Base-by-base conservation (phyloP, 1,284 basidiomycete species). In the Sanghuangporus sanghuang region DNA sequence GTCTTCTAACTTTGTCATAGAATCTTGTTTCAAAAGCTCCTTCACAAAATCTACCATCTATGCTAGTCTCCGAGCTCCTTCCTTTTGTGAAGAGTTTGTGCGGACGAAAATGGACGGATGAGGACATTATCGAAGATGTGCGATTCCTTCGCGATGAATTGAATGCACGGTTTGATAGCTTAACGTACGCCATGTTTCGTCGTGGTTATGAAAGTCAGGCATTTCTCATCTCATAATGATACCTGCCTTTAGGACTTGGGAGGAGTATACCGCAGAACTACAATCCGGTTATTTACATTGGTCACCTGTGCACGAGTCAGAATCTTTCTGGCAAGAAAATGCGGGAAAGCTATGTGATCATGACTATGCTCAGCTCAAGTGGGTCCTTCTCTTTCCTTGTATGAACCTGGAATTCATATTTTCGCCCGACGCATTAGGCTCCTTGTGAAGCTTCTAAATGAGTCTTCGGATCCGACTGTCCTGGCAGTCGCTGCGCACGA, bases 251-350 rank as follows among this genome's bases (percentile, higher is more conserved):
- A 95, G 93, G 62, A 98, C 95, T 0, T 98, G 92, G 74, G 97
- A 98, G 73, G 95, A 98, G 76, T 99, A 98, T 73, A 85, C 85
- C 6, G 95, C 94, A 0, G 96, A 99, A 74, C 79, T 99, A 18
- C 79, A 87, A 35, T 94, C 92, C 1, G 96, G 96, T 1, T 93
- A 95, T 73, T 78, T 99, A 12, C 91, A 93, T 4, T 98, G 95
- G 93, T 90, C 94, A 6, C 96, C 96, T 5, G 92, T 95, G 18
- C 97, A 99, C 73, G 92, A 95, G 72, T 93, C 92, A 6, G 96
- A 98, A 64, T 87, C 95, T 59, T 99, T 99, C 77, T 99, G 96
- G 96, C 93, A 92, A 72, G 94, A 96, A 77, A 98, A 99, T 72
- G 94, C 91, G 0, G 76, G 77, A 6, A 93, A 87, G 72, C 76